Conservation (phyloP, 176 grass and related monocot genomes). For the Canna indica region DNA sequence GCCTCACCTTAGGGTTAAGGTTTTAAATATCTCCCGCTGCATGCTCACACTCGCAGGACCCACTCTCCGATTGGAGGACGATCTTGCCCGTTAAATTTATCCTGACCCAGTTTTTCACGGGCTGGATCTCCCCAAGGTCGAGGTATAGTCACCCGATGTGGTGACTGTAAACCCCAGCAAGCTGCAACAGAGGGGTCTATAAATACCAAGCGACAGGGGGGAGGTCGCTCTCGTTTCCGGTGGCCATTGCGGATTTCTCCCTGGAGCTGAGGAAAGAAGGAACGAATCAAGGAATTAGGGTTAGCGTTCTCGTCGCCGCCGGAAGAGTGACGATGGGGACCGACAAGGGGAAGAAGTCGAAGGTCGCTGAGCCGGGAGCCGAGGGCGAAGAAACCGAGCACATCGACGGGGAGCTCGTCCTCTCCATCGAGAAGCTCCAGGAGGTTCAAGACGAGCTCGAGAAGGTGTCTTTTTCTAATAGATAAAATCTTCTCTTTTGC, state of each 20-base stretch:
- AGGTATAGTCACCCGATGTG: background rate
- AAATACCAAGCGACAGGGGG: background rate
- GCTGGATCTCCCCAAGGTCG: background rate
- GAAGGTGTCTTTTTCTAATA: slow-evolving; percentile 8
- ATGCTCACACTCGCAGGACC: background rate
- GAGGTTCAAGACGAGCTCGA: slow-evolving; percentile 30
- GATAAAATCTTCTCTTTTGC: background rate
- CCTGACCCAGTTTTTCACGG: background rate
- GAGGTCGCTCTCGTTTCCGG: slow-evolving; percentile 7
- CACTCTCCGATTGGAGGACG: background rate
- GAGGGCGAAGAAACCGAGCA: slow-evolving; percentile 12
- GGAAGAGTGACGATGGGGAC: slow-evolving; percentile 3
- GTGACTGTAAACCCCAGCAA: background rate
- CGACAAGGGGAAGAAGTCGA: slow-evolving; percentile 29
- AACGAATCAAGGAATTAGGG: background rate
- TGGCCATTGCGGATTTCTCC: background rate
- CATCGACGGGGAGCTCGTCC: slow-evolving; percentile 25
- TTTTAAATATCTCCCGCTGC: slow-evolving; percentile 22
- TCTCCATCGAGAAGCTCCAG: slow-evolving; percentile 27
- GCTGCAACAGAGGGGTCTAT: background rate
- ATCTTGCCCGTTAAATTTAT: background rate
- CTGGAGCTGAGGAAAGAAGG: background rate
- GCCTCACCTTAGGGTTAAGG: slow-evolving; percentile 14
- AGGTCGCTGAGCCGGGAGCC: slow-evolving; percentile 15
- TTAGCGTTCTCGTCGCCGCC: background rate